phyloP scores from a whole-genome alignment of 2,329 filamentous ascomycete genomes.

The Tolypocladium album region DNA sequence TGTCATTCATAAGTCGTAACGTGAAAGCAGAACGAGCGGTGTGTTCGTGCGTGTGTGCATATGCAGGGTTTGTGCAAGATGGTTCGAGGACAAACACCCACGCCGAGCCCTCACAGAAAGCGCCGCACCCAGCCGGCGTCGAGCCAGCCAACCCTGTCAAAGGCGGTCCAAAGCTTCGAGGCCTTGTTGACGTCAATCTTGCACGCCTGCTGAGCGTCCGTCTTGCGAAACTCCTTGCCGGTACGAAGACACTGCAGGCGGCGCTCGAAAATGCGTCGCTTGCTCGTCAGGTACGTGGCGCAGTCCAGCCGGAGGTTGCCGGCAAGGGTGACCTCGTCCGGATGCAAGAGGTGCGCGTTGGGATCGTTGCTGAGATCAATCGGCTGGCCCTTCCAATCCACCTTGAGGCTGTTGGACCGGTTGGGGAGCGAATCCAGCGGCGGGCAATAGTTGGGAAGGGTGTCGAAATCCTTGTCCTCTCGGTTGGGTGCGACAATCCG shows the following conservation, averaged over 20 bases:
- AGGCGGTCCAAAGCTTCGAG: conserved; percentile 83
- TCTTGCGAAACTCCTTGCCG: conserved; percentile 85
- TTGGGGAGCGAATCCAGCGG: conserved; percentile 53
- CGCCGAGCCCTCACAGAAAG: conserved; percentile 16
- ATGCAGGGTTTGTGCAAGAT: neutral
- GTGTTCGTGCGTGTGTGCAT: neutral
- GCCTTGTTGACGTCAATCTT: conserved; percentile 98
- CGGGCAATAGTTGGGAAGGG: conserved; percentile 63
- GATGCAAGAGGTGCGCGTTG: conserved; percentile 59
- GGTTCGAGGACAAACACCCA: neutral
- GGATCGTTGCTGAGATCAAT: conserved; percentile 68
- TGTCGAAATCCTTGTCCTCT: conserved; percentile 72
- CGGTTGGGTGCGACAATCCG: conserved; percentile 53
- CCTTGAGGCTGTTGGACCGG: conserved; percentile 63
- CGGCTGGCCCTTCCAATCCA: conserved; percentile 76
- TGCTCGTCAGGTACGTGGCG: conserved; percentile 83
- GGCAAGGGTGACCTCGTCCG: conserved; percentile 67
- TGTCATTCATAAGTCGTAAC: neutral
- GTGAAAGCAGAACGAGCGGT: neutral
- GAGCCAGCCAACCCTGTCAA: conserved; percentile 80
- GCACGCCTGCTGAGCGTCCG: conserved; percentile 90
- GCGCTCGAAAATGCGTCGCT: conserved; percentile 79
- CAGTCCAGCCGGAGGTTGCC: conserved; percentile 73
- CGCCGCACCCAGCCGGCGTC: conserved; percentile 35
- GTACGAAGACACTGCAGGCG: conserved; percentile 57